phyloP scores from a whole-genome alignment of 2,329 filamentous ascomycete species.

The Penicillium sp. region DNA sequence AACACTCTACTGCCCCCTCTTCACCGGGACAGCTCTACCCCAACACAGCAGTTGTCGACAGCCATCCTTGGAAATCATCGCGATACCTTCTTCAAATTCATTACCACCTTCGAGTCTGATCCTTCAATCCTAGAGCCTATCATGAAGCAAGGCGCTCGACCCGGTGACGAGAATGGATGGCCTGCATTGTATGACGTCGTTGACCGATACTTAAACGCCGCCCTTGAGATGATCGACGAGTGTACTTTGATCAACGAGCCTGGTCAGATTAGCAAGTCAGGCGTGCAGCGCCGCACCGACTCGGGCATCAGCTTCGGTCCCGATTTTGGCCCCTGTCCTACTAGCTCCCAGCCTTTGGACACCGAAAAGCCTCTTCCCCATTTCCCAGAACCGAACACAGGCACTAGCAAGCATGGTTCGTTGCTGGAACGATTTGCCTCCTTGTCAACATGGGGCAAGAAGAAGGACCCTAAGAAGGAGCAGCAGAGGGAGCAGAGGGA shows the following conservation, averaged over 20 bases:
- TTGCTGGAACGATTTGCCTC: slow-evolving; percentile 59
- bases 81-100: slow-evolving; percentile 63
- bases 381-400: slow-evolving; percentile 29
- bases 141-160: slow-evolving; percentile 53
- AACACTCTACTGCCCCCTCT: slow-evolving; percentile 66
- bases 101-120: slow-evolving; percentile 57
- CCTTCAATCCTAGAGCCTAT: slow-evolving; percentile 54
- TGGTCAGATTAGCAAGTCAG: slow-evolving; percentile 33
- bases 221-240: slow-evolving; percentile 63
- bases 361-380: slow-evolving; percentile 45
- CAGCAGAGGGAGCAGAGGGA: background rate
- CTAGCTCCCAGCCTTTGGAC: slow-evolving; percentile 20
- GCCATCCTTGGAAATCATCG: slow-evolving; percentile 57
- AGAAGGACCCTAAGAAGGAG: slow-evolving; percentile 18
- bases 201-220: slow-evolving; percentile 58
- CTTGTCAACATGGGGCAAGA: slow-evolving; percentile 16
- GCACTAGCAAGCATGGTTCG: slow-evolving; percentile 42
- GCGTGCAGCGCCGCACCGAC: slow-evolving; percentile 46
- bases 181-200: slow-evolving; percentile 49
- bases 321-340: slow-evolving; percentile 48
- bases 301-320: slow-evolving; percentile 61
- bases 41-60: slow-evolving; percentile 54
- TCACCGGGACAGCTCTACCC: slow-evolving; percentile 43
- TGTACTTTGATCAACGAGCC: slow-evolving; percentile 53
- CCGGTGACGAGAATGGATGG: slow-evolving; percentile 59